A percentile compares a stretch with the other conserved stretches of the same genome.
Conservation (phyloP, 169 alveolate genomes). For the Plasmodium gonderi region DNA sequence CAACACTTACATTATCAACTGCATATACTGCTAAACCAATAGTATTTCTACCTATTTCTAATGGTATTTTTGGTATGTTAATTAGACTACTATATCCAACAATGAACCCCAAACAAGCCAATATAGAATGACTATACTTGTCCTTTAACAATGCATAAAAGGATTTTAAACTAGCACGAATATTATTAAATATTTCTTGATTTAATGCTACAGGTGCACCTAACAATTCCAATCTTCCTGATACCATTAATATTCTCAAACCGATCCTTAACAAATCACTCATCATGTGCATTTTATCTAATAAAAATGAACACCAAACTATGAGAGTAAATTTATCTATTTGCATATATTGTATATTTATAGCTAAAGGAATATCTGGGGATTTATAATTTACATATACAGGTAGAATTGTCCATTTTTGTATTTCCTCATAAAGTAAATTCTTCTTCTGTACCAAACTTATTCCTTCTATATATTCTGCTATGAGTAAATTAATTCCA, state of each 20-base stretch:
- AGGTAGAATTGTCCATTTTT: slow-evolving; percentile 73
- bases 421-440: slow-evolving; percentile 64
- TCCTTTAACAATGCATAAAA: slow-evolving; percentile 86
- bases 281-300: slow-evolving; percentile 87
- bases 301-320: slow-evolving; percentile 88
- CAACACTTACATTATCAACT: slow-evolving; percentile 90
- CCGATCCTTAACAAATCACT: slow-evolving; percentile 88
- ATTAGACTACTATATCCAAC: slow-evolving; percentile 91
- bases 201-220: slow-evolving; percentile 90
- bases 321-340: slow-evolving; percentile 83
- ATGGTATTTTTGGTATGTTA: slow-evolving; percentile 91
- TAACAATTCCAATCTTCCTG: slow-evolving; percentile 82
- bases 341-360: slow-evolving; percentile 83
- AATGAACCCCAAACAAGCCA: slow-evolving; percentile 86
- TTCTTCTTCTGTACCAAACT: slow-evolving; percentile 51
- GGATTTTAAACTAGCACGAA: slow-evolving; percentile 84
- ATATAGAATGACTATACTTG: slow-evolving; percentile 84
- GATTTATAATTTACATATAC: slow-evolving; percentile 77
- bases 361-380: slow-evolving; percentile 83
- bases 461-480: slow-evolving; percentile 73
- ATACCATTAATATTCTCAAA: slow-evolving; percentile 83
- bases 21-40: slow-evolving; percentile 91
- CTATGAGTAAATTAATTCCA: slow-evolving; percentile 52
- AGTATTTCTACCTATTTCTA: slow-evolving; percentile 89
- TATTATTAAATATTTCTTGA: slow-evolving; percentile 83